Conservation (phyloP, 78 protist genomes). For the Pigoraptor vietnamica region DNA sequence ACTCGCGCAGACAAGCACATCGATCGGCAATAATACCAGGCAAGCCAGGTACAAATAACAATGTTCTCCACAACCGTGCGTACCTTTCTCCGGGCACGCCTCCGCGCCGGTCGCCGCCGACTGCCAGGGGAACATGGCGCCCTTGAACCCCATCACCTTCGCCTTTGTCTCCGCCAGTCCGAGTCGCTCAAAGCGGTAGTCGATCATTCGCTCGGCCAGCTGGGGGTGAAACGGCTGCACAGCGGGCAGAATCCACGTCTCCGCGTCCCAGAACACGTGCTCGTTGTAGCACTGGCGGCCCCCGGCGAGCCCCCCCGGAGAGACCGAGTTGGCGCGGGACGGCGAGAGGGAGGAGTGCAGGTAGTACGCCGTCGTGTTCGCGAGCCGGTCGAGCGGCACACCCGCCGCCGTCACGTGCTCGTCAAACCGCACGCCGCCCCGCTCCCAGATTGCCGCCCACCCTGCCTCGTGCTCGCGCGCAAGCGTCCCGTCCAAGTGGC, state of each 20-base stretch:
- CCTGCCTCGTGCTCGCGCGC: neutral
- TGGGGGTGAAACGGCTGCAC: neutral
- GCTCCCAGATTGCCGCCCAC: neutral
- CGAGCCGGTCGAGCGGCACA: neutral
- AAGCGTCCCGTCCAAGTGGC: neutral
- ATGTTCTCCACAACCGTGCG: neutral
- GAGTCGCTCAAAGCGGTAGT: neutral
- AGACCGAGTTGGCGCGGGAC: neutral
- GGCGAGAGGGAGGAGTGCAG: neutral
- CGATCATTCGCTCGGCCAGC: neutral
- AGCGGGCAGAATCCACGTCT: neutral
- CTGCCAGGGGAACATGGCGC: conserved; percentile 3
- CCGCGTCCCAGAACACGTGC: neutral
- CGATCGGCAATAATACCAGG: no score
- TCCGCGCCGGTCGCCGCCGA: conserved; percentile 2
- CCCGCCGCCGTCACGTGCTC: neutral
- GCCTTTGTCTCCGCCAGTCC: neutral
- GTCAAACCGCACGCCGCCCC: neutral
- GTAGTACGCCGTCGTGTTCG: neutral
- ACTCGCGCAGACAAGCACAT: no score
- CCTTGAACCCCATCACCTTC: neutral
- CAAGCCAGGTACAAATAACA: no score
- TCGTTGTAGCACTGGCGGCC: neutral
- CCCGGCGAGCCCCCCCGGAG: neutral
- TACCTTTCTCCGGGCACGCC: neutral